Percentiles rank a stretch among this genome's conserved stretches.
Evolutionary conservation across 305 asterid genomes (phyloP).

Genomic region (Rubia peregrina): DNA sequence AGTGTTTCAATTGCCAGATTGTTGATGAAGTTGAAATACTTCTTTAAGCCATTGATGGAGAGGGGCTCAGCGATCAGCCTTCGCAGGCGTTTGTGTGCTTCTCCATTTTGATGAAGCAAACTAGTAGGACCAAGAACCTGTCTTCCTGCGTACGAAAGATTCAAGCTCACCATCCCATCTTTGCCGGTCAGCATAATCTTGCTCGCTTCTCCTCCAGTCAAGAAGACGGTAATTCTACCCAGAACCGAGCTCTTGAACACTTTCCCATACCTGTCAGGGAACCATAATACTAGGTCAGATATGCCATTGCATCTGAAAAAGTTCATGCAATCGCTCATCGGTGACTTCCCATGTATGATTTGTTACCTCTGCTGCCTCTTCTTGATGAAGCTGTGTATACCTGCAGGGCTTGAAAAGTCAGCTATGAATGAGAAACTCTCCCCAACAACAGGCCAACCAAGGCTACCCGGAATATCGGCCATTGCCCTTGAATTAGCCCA

Average conservation of each 20-base stretch:
- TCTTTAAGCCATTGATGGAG: constrained; percentile 55
- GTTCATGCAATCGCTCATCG: neutral
- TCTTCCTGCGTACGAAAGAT: constrained; percentile 71
- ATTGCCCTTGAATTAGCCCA: constrained; percentile 47
- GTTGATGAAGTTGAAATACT: constrained; percentile 66
- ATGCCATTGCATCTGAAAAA: neutral
- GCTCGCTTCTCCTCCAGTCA: constrained; percentile 77
- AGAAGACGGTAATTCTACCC: constrained; percentile 65
- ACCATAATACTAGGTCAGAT: neutral
- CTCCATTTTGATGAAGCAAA: constrained; percentile 76
- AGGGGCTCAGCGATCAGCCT: constrained; percentile 69
- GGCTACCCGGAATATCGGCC: constrained; percentile 59
- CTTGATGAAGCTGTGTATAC: constrained; percentile 65
- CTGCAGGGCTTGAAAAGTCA: constrained; percentile 56
- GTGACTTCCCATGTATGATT: neutral
- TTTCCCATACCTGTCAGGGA: constrained; percentile 51
- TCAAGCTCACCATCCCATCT: constrained; percentile 74
- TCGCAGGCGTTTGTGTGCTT: constrained; percentile 62
- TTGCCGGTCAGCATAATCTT: constrained; percentile 71
- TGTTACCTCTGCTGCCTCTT: constrained; percentile 60
- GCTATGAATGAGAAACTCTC: constrained; percentile 64
- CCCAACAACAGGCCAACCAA: constrained; percentile 79
- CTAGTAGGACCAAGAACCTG: constrained; percentile 82
- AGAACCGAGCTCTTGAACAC: constrained; percentile 69
- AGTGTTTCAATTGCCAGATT: constrained; percentile 54